Percentiles rank a stretch among this genome's conserved stretches.
Evolutionary conservation across 78 protist genomes (phyloP).

Genomic region (Dictyostelium brefeldianum): DNA sequence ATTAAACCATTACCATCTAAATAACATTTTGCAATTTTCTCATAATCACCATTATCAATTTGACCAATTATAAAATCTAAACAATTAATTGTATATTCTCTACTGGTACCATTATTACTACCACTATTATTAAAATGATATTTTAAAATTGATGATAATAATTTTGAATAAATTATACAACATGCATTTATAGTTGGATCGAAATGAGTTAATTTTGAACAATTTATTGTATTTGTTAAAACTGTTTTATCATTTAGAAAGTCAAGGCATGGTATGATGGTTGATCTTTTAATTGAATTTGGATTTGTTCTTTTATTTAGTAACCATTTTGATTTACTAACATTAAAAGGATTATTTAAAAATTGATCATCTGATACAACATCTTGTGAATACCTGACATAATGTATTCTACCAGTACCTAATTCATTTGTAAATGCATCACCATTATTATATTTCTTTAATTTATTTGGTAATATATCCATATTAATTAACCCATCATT

Average conservation of each 20-base stretch:
- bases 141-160: not conserved
- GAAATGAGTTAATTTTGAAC: slow-evolving; percentile 23
- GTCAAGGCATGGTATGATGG: slow-evolving; percentile 53
- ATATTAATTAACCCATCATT: not conserved
- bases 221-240: slow-evolving; percentile 16
- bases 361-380: slow-evolving; percentile 8
- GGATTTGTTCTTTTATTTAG: slow-evolving; percentile 11
- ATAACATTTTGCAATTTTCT: not conserved
- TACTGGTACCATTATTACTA: not conserved
- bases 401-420: slow-evolving; percentile 61
- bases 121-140: not conserved
- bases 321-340: slow-evolving; percentile 38
- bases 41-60: not conserved
- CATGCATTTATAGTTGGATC: slow-evolving; percentile 18
- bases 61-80: not conserved
- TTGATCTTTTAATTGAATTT: slow-evolving; percentile 76
- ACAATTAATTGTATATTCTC: not conserved
- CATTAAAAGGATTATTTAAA: slow-evolving; percentile 7
- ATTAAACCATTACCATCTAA: not conserved
- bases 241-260: slow-evolving; percentile 14
- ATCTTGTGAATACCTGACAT: not conserved
- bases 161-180: not conserved
- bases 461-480: not conserved
- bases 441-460: too few relatives aligned
- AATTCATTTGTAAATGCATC: not conserved